Evolutionary conservation across 345 rosid genomes (phyloP).

Genomic region (Durio zibethinus): DNA sequence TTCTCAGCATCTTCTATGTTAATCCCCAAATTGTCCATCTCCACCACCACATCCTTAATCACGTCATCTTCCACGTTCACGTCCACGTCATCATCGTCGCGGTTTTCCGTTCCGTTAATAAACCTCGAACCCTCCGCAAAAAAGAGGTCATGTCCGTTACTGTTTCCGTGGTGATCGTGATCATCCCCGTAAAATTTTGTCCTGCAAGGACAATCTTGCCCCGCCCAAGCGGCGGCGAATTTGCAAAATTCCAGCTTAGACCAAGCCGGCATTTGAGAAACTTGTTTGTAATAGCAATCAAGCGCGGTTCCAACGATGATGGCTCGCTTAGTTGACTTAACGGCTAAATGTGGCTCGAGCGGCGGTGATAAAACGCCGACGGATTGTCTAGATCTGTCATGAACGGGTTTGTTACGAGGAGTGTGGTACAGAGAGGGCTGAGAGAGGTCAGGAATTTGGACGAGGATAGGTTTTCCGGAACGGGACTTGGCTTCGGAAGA

Average conservation of each 20-base stretch:
- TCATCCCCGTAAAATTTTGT: constrained; percentile 42
- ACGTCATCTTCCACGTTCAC: constrained; percentile 12
- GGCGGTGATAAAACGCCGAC: constrained; percentile 61
- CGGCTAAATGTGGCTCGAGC: constrained; percentile 70
- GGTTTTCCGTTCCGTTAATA: not conserved
- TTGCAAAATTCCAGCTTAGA: constrained; percentile 80
- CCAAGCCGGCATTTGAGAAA: constrained; percentile 86
- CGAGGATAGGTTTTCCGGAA: constrained; percentile 69
- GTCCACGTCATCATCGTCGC: not conserved
- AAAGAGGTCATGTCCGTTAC: constrained; percentile 14
- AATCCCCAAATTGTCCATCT: constrained; percentile 38
- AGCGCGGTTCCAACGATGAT: constrained; percentile 60
- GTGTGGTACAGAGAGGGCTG: constrained; percentile 87
- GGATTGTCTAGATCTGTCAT: constrained; percentile 36
- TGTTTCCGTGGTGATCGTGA: constrained; percentile 15
- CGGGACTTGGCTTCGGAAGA: constrained; percentile 74
- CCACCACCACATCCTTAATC: constrained; percentile 33
- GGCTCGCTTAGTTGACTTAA: constrained; percentile 80
- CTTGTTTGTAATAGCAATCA: constrained; percentile 75
- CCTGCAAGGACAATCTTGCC: constrained; percentile 72
- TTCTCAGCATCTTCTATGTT: constrained; percentile 27
- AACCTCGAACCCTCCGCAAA: not conserved
- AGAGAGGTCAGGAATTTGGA: constrained; percentile 79
- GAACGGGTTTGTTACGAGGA: constrained; percentile 45
- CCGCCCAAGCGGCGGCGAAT: constrained; percentile 73